A percentile compares a stretch with the other conserved stretches of the same genome.
Conservation (phyloP, 257 asterid species). For the Mentha longifolia region DNA sequence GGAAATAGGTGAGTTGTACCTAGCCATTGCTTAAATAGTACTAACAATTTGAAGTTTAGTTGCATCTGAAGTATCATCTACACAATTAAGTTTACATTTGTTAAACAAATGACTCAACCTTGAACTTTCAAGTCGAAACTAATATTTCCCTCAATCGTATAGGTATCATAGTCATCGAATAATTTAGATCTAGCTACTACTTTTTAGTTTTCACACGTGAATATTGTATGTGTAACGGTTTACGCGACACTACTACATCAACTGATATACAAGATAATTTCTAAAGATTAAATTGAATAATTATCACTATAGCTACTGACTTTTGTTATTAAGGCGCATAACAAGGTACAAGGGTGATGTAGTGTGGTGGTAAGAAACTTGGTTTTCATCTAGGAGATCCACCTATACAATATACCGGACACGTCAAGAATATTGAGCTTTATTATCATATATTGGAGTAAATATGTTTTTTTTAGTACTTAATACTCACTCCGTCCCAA, state of each 20-base stretch:
- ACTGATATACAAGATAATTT: neutral
- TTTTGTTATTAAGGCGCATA: neutral
- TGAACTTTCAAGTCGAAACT: neutral
- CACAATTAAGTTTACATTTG: neutral
- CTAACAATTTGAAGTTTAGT: neutral
- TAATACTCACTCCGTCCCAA: too few species aligned
- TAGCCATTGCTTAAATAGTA: neutral
- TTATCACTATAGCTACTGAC: neutral
- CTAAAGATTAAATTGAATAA: neutral
- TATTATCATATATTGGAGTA: too few species aligned
- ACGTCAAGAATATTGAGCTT: too few species aligned
- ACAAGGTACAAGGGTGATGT: neutral
- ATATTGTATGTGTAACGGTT: too few species aligned
- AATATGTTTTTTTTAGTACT: too few species aligned
- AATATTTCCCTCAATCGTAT: too few species aligned
- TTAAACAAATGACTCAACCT: neutral
- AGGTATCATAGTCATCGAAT: too few species aligned
- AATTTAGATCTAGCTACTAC: neutral
- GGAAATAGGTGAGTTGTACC: slow-evolving; percentile 9
- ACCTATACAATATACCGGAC: too few species aligned
- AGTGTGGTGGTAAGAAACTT: too few species aligned
- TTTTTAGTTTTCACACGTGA: too few species aligned
- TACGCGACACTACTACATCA: neutral
- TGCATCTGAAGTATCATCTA: neutral
- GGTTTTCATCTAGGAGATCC: too few species aligned